Evolutionary conservation across 345 rosid genomes (phyloP).

Genomic region (Salix arbutifolia): DNA sequence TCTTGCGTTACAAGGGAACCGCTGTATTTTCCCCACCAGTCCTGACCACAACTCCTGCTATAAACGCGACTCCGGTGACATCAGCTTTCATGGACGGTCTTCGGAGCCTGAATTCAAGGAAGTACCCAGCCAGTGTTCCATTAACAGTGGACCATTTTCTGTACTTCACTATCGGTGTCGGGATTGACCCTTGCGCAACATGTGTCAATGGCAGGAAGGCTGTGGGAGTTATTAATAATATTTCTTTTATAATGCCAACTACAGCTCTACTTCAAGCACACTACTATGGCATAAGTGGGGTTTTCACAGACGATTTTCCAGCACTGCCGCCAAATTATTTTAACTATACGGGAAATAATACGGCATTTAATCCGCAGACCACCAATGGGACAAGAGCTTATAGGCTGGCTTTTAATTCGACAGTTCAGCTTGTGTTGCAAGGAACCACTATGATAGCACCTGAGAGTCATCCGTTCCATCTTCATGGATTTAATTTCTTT

Average conservation of each 20-base stretch:
- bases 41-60: conserved; percentile 42
- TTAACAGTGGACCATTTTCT: conserved; percentile 49
- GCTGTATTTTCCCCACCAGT: conserved; percentile 31
- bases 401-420: conserved; percentile 10
- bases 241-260: conserved; percentile 59
- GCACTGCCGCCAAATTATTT: conserved; percentile 41
- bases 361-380: conserved; percentile 4
- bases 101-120: conserved; percentile 57
- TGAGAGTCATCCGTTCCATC: conserved; percentile 20
- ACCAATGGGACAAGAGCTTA: conserved; percentile 15
- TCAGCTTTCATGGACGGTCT: conserved; percentile 33
- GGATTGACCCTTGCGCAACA: conserved; percentile 56
- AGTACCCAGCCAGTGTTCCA: conserved; percentile 53
- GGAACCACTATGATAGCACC: conserved; percentile 18
- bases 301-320: conserved; percentile 70
- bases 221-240: conserved; percentile 49
- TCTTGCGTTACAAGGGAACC: conserved; percentile 43
- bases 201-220: conserved; percentile 48
- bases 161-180: conserved; percentile 48
- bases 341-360: conserved; percentile 49
- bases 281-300: conserved; percentile 51
- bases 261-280: conserved; percentile 61
- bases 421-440: conserved; percentile 21
- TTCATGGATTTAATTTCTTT: conserved; percentile 21
- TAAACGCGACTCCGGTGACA: conserved; percentile 51